phyloP scores from a whole-genome alignment of 495 filamentous ascomycete genomes.

The Lentithecium fluviatile region DNA sequence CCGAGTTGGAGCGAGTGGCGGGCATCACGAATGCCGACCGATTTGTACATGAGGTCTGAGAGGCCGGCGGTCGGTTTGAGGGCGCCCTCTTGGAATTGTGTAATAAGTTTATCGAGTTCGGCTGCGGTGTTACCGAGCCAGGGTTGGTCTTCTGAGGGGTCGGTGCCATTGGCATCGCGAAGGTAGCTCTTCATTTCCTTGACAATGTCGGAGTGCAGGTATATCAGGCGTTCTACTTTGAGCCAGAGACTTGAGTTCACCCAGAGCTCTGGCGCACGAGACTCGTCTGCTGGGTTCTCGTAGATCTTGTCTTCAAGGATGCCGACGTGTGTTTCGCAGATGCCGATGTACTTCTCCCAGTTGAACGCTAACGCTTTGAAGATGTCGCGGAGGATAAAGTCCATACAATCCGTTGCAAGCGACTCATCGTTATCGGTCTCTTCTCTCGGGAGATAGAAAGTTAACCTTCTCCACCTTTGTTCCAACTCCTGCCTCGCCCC shows the following conservation, averaged over 20 bases:
- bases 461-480: slow-evolving; percentile 52
- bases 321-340: slow-evolving; percentile 47
- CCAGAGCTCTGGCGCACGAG: slow-evolving; percentile 57
- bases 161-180: slow-evolving; percentile 37
- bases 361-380: slow-evolving; percentile 49
- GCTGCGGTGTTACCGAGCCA: slow-evolving; percentile 47
- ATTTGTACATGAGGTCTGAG: slow-evolving; percentile 55
- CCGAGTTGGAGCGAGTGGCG: slow-evolving; percentile 53
- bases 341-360: slow-evolving; percentile 51
- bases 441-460: slow-evolving; percentile 48
- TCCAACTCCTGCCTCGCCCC: slow-evolving; percentile 52
- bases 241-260: slow-evolving; percentile 52
- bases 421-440: slow-evolving; percentile 39
- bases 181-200: slow-evolving; percentile 48
- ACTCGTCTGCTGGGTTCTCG: slow-evolving; percentile 56
- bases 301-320: slow-evolving; percentile 60
- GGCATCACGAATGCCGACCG: slow-evolving; percentile 54
- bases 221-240: slow-evolving; percentile 55
- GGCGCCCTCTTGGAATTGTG: slow-evolving; percentile 50
- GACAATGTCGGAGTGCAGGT: slow-evolving; percentile 49
- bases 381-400: slow-evolving; percentile 52
- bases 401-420: slow-evolving; percentile 50
- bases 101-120: slow-evolving; percentile 48
- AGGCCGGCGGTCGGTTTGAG: slow-evolving; percentile 52
- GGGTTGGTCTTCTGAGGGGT: slow-evolving; percentile 33